Conservation (phyloP, 2,329 filamentous ascomycete genomes). For the Paecilomyces dactylethromorphus region DNA sequence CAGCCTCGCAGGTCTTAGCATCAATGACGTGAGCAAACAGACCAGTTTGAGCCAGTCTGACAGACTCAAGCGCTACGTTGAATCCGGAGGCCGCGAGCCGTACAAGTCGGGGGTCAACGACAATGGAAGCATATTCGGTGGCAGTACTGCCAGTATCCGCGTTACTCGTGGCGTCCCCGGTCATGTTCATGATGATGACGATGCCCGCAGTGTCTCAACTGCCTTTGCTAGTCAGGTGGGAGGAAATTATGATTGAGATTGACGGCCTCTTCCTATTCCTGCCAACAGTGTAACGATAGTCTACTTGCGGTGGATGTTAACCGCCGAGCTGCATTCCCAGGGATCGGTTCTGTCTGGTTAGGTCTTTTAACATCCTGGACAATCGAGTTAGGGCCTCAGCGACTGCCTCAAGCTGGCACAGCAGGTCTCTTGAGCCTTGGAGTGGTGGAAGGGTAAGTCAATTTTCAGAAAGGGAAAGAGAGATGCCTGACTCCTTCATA, state of each 20-base stretch:
- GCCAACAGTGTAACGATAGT: not conserved
- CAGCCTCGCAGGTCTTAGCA: conserved; percentile 77
- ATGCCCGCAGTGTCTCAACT: conserved; percentile 92
- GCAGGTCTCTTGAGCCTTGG: not conserved
- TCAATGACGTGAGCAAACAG: conserved; percentile 64
- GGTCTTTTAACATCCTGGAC: not conserved
- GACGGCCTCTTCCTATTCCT: conserved; percentile 1
- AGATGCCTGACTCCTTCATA: not conserved
- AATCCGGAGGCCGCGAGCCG: conserved; percentile 65
- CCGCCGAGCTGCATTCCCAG: not conserved
- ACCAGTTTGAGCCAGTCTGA: conserved; percentile 75
- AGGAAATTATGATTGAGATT: conserved; percentile 53
- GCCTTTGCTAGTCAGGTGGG: conserved; percentile 95
- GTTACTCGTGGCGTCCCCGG: conserved; percentile 39
- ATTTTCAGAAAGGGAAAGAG: not conserved
- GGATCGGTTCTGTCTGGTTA: not conserved
- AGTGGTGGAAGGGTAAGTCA: not conserved
- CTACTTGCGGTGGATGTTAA: not conserved
- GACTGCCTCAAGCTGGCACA: not conserved
- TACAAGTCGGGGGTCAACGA: conserved; percentile 47
- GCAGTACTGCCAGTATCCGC: conserved; percentile 48
- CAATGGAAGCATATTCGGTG: conserved; percentile 60
- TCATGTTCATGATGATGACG: conserved; percentile 63
- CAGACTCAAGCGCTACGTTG: conserved; percentile 88
- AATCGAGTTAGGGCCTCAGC: not conserved